Base-by-base conservation (phyloP, 371 early-diverging fungal species). In the Haplosporangium sp. region DNA sequence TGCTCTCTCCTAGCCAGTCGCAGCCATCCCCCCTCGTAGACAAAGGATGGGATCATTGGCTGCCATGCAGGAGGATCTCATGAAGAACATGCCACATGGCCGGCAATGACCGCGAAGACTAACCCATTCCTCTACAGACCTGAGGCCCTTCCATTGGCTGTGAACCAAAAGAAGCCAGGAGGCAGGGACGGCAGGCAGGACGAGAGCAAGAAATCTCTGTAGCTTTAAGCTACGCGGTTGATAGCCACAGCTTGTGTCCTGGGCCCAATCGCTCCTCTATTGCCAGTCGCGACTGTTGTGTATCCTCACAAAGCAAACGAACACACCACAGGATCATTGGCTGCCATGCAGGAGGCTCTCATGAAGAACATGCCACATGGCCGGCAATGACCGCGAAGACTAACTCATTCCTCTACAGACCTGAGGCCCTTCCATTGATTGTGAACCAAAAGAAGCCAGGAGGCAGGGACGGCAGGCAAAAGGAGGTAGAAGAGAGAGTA, bases 141-240 rank as follows among this genome's bases (percentile, higher is more conserved):
- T 63, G 63, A 69, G 59, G 69, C 47, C 62, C 69, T 62, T 62
- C 69, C 50, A 62, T 53, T 62, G 63, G 62, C 47, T 68, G 56
- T 55, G 61, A 47, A 69, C 63, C 63, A 69, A 52, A 69, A 59
- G 63, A 69, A 69, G 62, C 69, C 57, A 69, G 63, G 58, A 69
- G 69, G 69, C 57, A 69, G 63, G 69, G 58, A 50, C 54, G 63
- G 69, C 59, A 62, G 69, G 69, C 68, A 61, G 23, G 56, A 55
- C 11, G 56, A 38, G 40, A 45, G 51, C 61, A 60, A 51, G 51
- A 46, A 61, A 46, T 46, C 47, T 41, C 45, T n/a, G n/a, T n/a
- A n/a, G n/a, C n/a, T n/a, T n/a, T n/a, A n/a, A n/a, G n/a, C n/a
- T n/a, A n/a, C n/a, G n/a, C n/a, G n/a, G n/a, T n/a, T n/a, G n/a